A percentile compares a stretch with the other conserved stretches of the same genome.
Evolutionary conservation across 805 yeast species (phyloP).

Genomic region (Barnettozyma populi): DNA sequence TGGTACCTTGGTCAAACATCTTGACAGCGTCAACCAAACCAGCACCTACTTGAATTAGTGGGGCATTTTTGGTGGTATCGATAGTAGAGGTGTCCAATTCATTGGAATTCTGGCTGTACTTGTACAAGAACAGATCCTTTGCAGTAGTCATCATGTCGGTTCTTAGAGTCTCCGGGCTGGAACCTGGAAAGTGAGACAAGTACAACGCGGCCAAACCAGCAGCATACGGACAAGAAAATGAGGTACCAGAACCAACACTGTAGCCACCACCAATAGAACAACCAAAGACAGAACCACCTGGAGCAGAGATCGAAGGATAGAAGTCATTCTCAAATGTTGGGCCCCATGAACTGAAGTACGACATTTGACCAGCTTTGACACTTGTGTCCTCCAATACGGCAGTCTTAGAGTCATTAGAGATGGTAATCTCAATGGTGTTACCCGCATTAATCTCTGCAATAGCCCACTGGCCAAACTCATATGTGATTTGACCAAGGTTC

Average conservation of each 20-base stretch:
- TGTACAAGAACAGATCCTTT: slow-evolving; percentile 2
- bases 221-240: slow-evolving; percentile 15
- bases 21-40: slow-evolving; percentile 13
- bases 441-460: slow-evolving; percentile 5
- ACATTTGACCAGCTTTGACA: slow-evolving; percentile 12
- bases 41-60: slow-evolving; percentile 15
- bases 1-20: slow-evolving; percentile 9
- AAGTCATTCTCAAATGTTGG: slow-evolving; percentile 16
- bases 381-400: not conserved
- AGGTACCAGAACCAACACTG: slow-evolving; percentile 13
- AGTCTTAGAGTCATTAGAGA: not conserved
- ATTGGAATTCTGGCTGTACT: not conserved
- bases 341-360: slow-evolving; percentile 15
- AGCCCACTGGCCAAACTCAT: slow-evolving; percentile 12
- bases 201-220: slow-evolving; percentile 16
- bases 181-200: slow-evolving; percentile 2
- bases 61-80: slow-evolving; percentile 5
- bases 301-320: slow-evolving; percentile 14
- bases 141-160: slow-evolving; percentile 6
- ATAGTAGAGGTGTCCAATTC: slow-evolving; percentile 6
- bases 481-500: slow-evolving; percentile 6
- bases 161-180: slow-evolving; percentile 6
- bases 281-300: slow-evolving; percentile 19
- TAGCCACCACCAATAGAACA: slow-evolving; percentile 8
- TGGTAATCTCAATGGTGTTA: slow-evolving; percentile 3